Conservation (phyloP, 441 rosid species). For the Hypseocharis bilobata region DNA sequence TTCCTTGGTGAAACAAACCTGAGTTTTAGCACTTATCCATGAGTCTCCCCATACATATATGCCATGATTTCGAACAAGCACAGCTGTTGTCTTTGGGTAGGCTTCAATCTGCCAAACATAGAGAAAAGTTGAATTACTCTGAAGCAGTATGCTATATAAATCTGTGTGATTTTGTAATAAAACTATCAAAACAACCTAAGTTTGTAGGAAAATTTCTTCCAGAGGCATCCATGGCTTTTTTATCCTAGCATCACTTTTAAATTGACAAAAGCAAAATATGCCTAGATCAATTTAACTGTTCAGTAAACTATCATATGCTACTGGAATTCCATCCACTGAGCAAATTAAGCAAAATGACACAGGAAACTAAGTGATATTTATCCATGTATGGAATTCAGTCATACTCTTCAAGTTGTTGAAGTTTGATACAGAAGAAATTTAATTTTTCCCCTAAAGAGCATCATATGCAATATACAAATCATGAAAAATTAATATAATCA, state of each 20-base stretch:
- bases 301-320: background rate
- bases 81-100: constrained; percentile 87
- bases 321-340: background rate
- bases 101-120: constrained; percentile 54
- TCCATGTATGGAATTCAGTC: no score
- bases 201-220: no score
- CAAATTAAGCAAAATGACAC: background rate
- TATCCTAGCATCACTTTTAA: no score
- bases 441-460: background rate
- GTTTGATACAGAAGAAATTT: background rate
- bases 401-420: no score
- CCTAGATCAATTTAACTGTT: background rate
- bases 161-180: no score
- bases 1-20: constrained; percentile 43
- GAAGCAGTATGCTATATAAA: background rate
- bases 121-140: constrained; percentile 1
- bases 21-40: constrained; percentile 97
- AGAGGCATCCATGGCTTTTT: no score
- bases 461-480: background rate
- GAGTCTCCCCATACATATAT: constrained; percentile 92
- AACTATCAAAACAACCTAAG: background rate
- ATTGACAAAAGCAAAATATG: background rate
- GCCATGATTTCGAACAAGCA: constrained; percentile 93
- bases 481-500: background rate
- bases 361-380: background rate